phyloP scores from a whole-genome alignment of 2,329 filamentous ascomycete genomes.

The Trichophyton equinum region DNA sequence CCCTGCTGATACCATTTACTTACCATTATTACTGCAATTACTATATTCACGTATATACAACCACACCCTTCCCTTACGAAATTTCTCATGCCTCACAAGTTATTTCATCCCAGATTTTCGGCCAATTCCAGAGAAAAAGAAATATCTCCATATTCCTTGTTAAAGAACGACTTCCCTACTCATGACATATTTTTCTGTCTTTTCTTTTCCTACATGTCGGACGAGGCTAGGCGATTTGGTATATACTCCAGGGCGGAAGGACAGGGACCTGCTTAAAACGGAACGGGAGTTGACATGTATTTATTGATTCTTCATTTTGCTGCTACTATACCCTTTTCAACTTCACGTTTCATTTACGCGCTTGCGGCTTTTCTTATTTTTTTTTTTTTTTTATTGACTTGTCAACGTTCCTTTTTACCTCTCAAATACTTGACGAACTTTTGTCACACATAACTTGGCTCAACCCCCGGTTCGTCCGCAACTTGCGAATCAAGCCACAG shows the following conservation, averaged over 20 bases:
- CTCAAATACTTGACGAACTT: background rate
- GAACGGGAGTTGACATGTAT: background rate
- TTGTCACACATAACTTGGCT: background rate
- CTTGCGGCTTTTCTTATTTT: background rate
- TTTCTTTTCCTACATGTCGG: background rate
- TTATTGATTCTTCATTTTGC: background rate
- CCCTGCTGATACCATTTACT: background rate
- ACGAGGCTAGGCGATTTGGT: background rate
- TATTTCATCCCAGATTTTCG: background rate
- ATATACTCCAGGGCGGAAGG: background rate
- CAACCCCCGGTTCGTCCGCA: background rate
- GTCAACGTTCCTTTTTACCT: background rate
- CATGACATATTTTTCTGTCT: background rate
- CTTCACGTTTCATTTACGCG: background rate
- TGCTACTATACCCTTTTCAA: background rate
- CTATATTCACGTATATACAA: background rate
- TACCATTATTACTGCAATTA: background rate
- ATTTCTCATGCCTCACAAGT: no score
- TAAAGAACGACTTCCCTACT: background rate
- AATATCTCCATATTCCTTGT: background rate
- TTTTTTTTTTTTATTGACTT: no score
- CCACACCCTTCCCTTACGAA: no score
- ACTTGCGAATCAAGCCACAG: background rate
- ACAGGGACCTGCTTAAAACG: background rate
- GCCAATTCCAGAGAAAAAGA: background rate